phyloP scores from a whole-genome alignment of 2,329 filamentous ascomycete genomes.

The Colletotrichum zoysiae region DNA sequence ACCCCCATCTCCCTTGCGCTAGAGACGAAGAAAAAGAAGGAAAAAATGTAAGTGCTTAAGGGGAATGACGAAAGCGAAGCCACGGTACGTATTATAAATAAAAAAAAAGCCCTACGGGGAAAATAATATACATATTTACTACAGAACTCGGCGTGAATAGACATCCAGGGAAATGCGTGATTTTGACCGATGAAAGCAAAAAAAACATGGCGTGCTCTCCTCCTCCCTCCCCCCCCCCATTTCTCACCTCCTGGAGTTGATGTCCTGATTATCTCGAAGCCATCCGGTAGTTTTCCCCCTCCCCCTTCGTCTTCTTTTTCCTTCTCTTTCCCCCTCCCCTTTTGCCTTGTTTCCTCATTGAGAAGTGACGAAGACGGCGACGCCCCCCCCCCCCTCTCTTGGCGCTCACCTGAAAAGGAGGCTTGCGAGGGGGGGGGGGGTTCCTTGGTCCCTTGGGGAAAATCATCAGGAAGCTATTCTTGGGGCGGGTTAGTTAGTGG shows the following conservation, averaged over 20 bases:
- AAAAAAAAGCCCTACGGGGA: no score
- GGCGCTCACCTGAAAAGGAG: not conserved
- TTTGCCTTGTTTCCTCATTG: not conserved
- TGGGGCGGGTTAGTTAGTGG: not conserved
- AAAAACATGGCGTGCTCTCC: not conserved
- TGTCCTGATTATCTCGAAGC: not conserved
- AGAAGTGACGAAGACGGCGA: constrained; percentile 3
- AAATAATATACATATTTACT: no score
- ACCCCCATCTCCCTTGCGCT: no score
- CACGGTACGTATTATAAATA: no score
- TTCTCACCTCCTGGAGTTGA: not conserved
- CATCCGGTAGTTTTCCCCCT: not conserved
- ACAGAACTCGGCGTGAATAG: not conserved
- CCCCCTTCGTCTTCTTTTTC: no score
- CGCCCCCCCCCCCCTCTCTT: not conserved
- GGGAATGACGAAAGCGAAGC: no score
- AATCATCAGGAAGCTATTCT: not conserved
- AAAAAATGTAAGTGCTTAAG: not conserved
- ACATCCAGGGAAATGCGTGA: not conserved
- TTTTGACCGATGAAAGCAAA: not conserved
- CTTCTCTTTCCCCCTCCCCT: no score
- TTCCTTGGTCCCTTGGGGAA: not conserved
- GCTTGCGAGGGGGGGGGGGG: not conserved
- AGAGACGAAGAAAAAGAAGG: not conserved
- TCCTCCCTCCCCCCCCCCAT: no score